Conservation (phyloP, 805 yeast species). For the Wickerhamiella dianesei region DNA sequence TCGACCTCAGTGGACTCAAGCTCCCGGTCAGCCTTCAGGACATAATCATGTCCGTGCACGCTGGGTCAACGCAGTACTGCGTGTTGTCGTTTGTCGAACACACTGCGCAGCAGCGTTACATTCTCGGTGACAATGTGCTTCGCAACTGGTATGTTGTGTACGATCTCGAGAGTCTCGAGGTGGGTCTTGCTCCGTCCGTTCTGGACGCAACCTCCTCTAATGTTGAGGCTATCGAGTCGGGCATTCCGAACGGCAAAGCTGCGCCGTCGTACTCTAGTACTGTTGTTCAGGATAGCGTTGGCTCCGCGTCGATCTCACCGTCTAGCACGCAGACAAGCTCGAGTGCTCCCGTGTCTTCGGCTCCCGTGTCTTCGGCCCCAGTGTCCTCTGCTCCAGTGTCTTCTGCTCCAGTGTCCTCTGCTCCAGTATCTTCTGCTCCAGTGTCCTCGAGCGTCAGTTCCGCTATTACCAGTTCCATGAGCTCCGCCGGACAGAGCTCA, state of each 20-base stretch:
- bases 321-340: too few relatives aligned
- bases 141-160: slow-evolving; percentile 50
- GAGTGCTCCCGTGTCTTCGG: background rate
- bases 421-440: too few relatives aligned
- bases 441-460: too few relatives aligned
- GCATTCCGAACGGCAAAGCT: slow-evolving; percentile 21
- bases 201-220: slow-evolving; percentile 19
- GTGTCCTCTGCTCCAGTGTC: background rate
- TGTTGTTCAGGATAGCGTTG: background rate
- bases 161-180: slow-evolving; percentile 43
- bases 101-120: slow-evolving; percentile 14
- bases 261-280: slow-evolving; percentile 17
- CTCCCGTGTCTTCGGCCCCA: background rate
- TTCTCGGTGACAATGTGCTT: slow-evolving; percentile 45
- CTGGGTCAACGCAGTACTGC: slow-evolving; percentile 11
- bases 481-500: too few relatives aligned
- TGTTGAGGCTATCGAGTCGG: slow-evolving; percentile 20
- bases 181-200: slow-evolving; percentile 38
- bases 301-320: background rate
- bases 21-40: slow-evolving; percentile 33
- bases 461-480: too few relatives aligned
- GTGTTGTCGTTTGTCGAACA: slow-evolving; percentile 18
- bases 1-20: slow-evolving; percentile 38
- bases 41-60: slow-evolving; percentile 11
- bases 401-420: too few relatives aligned